Base-by-base conservation (phyloP, 495 filamentous ascomycete genomes). In the Cenococcum geophilum region DNA sequence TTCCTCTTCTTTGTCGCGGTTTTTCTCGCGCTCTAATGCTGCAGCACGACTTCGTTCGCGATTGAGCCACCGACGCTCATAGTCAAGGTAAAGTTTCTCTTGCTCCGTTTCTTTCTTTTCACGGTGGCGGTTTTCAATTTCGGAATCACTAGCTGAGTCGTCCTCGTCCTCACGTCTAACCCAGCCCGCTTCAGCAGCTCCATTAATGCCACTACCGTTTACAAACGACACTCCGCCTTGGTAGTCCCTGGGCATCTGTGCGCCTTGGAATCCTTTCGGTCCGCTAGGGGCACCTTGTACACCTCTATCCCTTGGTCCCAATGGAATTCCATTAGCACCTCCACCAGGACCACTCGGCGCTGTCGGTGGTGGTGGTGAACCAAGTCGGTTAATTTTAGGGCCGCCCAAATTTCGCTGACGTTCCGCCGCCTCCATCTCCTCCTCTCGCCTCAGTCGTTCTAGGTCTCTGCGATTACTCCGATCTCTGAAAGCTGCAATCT, bases 401-500 rank as follows among this genome's bases (percentile, higher is more conserved):
- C 82, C 82, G 18, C 81, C 82, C n/a, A 76, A 69, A 65, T 86
- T 89, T 2, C 89, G 80, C 50, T 84, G 82, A 27, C 91, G 81
- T 69, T 98, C 91, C 78, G 86, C 82, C 34, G 88, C 85, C 71
- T 97, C 93, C 51, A 95, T 85, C 67, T 96, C 92, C 72, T 98
- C 95, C 73, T 97, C 93, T 12, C 85, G 76, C 68, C 83, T 82
- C 51, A 96, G 72, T 5, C 95, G 87, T 73, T 97, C 93, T 71
- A 95, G 77, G 73, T 99, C 93, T 12, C 92, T 80, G 45, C 85
- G 80, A 58, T 85, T 93, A 66, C 91, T 96, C 42, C 92, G 79
- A 58, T 97, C 91, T 66, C 93, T 81, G 77, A 99, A 99, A 10
- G 91, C 88, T 8, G 89, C 82, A 64, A 99, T 99, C 67, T 99